Conservation (phyloP, 2,329 filamentous ascomycete genomes). For the Fusarium ramigenum region DNA sequence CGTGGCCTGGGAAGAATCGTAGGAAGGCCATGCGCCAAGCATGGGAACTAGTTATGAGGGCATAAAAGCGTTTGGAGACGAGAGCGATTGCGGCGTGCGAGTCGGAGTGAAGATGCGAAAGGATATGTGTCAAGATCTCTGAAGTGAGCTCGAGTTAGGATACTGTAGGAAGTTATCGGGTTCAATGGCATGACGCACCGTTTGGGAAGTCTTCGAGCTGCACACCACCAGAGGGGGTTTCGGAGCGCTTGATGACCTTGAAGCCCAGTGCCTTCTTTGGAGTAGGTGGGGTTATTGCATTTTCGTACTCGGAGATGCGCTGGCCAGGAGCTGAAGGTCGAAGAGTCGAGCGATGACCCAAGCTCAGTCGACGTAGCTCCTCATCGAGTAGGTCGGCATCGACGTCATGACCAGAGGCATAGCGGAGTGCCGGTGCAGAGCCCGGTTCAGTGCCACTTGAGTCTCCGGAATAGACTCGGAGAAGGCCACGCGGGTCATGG, state of each 20-base stretch:
- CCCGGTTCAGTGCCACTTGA: slow-evolving; percentile 51
- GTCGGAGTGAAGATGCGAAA: slow-evolving; percentile 88
- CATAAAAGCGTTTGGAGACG: slow-evolving; percentile 88
- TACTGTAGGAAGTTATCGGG: neutral
- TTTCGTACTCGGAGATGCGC: slow-evolving; percentile 69
- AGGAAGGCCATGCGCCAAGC: slow-evolving; percentile 94
- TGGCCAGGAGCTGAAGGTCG: slow-evolving; percentile 56
- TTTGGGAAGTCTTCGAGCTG: slow-evolving; percentile 76
- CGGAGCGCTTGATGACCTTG: slow-evolving; percentile 62
- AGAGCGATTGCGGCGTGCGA: slow-evolving; percentile 84
- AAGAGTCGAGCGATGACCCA: slow-evolving; percentile 43
- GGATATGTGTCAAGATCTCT: slow-evolving; percentile 92
- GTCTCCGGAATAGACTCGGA: slow-evolving; percentile 46
- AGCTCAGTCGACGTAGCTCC: slow-evolving; percentile 63
- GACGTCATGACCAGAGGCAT: slow-evolving; percentile 46
- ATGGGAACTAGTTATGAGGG: slow-evolving; percentile 87
- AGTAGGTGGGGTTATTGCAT: slow-evolving; percentile 60
- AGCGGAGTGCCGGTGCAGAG: slow-evolving; percentile 44
- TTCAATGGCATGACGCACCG: slow-evolving; percentile 63
- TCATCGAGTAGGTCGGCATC: slow-evolving; percentile 58
- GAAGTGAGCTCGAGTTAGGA: slow-evolving; percentile 33
- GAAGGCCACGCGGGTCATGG: slow-evolving; percentile 53
- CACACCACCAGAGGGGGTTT: slow-evolving; percentile 50
- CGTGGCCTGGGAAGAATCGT: slow-evolving; percentile 84
- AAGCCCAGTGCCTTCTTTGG: slow-evolving; percentile 62